Base-by-base conservation (phyloP, 805 yeast genomes). In the Candida gorgasii region DNA sequence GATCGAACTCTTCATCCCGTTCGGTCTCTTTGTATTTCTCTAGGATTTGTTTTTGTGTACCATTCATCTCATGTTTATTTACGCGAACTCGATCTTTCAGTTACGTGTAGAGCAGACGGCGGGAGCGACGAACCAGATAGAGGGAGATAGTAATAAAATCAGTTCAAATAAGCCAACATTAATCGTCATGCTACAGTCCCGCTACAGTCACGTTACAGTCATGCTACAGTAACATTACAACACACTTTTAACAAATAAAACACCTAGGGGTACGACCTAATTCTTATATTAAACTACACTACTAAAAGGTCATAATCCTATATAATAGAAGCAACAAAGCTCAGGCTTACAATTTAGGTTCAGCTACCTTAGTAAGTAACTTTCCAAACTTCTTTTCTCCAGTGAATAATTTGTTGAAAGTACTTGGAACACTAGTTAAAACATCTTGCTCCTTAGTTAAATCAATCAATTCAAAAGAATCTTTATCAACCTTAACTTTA, bases 341-440 rank as follows among this genome's bases (percentile, higher is more conserved):
- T n/a, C n/a, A n/a, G 15, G 11, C 23, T 20, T 41, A 36, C 13
- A 35, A 41, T n/a, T 40, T 36, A 15, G 49, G 47, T 11, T 44
- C 47, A 36, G 61, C 57, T 28, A 78, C 55, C 50, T 72, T 66
- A 35, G 83, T 73, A 34, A 79, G 55, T 50, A 75, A 63, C 52
- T 79, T 79, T 43, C 84, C 85, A 18, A 52, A 63, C 40, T 57
- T 53, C 59, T 79, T 79, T 20, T 53, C 51, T 42, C 73, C 73
- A 15, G 52, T 48, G 57, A 78, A 79, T 30, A 79, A 53, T 18
- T 66, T 63, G 34, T 66, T 58, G 80, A 80, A 79, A 20, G 67
- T 54, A 14, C 55, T 56, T 22, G 84, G 83, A 42, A 79, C 61
- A 23, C 68, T 54, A 8, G 53, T 42, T 45, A 77, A 75, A 5